Base-by-base conservation (phyloP, 2,329 filamentous ascomycete species). In the Knoxdaviesia capensis region DNA sequence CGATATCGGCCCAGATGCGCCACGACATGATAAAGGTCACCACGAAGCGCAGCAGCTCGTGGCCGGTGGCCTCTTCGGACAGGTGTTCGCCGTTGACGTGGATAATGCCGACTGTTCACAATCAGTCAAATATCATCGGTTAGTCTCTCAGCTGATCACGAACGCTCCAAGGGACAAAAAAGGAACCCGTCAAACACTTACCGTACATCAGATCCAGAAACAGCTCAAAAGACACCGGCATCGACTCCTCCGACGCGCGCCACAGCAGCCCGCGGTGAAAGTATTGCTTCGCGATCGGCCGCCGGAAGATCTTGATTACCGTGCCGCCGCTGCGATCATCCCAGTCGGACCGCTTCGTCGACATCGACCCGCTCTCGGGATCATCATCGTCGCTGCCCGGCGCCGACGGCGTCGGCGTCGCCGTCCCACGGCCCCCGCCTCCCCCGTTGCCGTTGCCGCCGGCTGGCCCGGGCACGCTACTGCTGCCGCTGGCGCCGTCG, bases 181-280 rank as follows among this genome's bases (percentile, higher is more conserved):
- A 6, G 9, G 20, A 20, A 20, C 2, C 20, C 20, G 20, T 20
- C 20, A 20, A n/a, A 3, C 6, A 38, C 51, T 41, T 46, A 59
- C 57, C 61, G 46, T 76, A 77, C 34, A 77, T 61, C 34, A 77
- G 59, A 49, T 78, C 75, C 8, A 77, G 65, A 49, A 78, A 78
- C 1, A 80, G 64, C 53, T 79, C 75, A 50, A 77, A 77, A 10
- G 64, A 67, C 48, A 70, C 70, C 5, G 77, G 71, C 53, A 77
- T 66, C n/a, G 73, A 70, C 20, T 62, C 58, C 41, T 69, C 66
- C 6, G 63, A 64, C 2, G 71, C 68, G 40, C 75, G 62, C 74
- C 74, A 79, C 6, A 80, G 55, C 8, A 79, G 60, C 0, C 73
- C 74, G 45, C 71, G 71, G 52, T 79, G 73, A 49, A 77, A 77